Evolutionary conservation across 2,329 filamentous ascomycete species (phyloP), one percentile per base, ranked within the genome.

Genomic region (Aspergillus niger): DNA sequence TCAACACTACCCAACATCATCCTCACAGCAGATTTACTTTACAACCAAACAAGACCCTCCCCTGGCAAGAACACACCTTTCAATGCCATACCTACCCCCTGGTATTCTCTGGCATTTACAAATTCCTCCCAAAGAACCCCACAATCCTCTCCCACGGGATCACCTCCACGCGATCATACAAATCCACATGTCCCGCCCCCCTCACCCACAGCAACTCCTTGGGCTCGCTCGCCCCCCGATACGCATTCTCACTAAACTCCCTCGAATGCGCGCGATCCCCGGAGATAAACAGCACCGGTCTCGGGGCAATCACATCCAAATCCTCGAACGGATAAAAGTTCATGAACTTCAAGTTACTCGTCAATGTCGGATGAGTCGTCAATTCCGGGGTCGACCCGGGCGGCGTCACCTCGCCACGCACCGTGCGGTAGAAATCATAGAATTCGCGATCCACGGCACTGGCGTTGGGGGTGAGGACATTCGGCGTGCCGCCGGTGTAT

Each of bases 351-450:
- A 63, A 54, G 28, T 62, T 65, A 24, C 67, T 71, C 0, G 72
- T 68, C n/a, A 70, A 61, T 0, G 72, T 74, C 0, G 69, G 72
- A 47, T 71, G 66, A 0, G 74, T 76, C 0, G 75, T 75, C 22
- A 72, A 62, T 1, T 68, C 41, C 17, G 58, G 24, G 2, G 60
- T 61, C 1, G 66, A 59, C 11, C 61, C 61, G 15, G 38, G 38
- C 10, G 66, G 70, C 5, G 69, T 71, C 53, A 70, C 68, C 36
- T 70, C 68, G 3, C 67, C 72, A 13, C 72, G 71, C 2, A 44
- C n/a, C 6, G 71, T 74, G 49, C 72, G 71, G 56, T 74, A 75
- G 57, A 69, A 74, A 49, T 75, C 71, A 41, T 65, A 74, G 48
- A 73, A 73, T 47, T 74, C 73, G 17, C 67, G 66, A 5, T 62